Evolutionary conservation across 257 asterid genomes (phyloP).

Genomic region (Nicotiana benthamiana): DNA sequence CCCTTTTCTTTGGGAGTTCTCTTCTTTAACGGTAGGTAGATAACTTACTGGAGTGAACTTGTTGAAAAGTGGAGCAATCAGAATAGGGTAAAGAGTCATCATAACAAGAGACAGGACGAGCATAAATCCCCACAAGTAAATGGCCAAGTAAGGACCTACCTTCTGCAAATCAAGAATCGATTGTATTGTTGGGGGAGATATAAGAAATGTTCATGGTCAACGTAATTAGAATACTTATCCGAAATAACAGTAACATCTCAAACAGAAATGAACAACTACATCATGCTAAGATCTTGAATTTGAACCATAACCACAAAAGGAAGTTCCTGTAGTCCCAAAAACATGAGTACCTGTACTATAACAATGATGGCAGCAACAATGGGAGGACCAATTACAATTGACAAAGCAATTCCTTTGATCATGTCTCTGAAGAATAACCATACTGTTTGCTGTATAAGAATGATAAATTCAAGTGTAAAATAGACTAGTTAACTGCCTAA

Average conservation of each 20-base stretch:
- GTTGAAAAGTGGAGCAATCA: slow-evolving; percentile 98
- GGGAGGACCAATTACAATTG: slow-evolving; percentile 81
- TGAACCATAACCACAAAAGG: neutral
- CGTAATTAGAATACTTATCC: neutral
- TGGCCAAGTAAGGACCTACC: slow-evolving; percentile 98
- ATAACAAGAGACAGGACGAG: slow-evolving; percentile 72
- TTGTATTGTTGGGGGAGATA: neutral
- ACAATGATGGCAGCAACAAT: slow-evolving; percentile 83
- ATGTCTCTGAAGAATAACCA: slow-evolving; percentile 82
- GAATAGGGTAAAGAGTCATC: slow-evolving; percentile 91
- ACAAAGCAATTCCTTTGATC: slow-evolving; percentile 59
- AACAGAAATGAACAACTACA: neutral
- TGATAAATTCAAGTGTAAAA: neutral
- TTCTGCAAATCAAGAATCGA: slow-evolving; percentile 55
- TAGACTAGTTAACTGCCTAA: neutral
- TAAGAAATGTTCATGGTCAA: neutral
- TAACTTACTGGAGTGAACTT: slow-evolving; percentile 84
- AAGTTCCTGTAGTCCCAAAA: neutral
- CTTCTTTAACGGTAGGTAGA: neutral
- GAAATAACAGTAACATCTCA: neutral
- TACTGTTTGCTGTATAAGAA: slow-evolving; percentile 63
- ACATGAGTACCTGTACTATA: slow-evolving; percentile 69
- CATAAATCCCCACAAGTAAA: slow-evolving; percentile 93
- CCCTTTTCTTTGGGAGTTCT: no score
- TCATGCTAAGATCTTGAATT: neutral